Percentiles rank a stretch among this genome's conserved stretches.
phyloP scores from a whole-genome alignment of 192 early-diverging fungal genomes.

The Mortierella claussenii region DNA sequence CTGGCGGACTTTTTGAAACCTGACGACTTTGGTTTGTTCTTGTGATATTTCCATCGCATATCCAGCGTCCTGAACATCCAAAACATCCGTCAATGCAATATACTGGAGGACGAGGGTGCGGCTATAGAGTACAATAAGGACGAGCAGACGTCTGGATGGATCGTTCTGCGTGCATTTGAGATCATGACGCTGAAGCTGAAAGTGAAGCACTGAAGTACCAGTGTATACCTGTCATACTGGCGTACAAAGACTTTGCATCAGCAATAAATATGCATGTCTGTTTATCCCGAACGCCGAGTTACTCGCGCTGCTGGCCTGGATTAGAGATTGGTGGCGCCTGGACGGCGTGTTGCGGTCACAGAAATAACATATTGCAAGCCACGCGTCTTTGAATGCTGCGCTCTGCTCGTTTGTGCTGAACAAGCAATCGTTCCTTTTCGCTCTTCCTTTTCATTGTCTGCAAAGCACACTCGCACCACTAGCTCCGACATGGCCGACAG shows the following conservation, averaged over 20 bases:
- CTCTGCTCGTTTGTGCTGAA: neutral
- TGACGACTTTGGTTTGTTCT: neutral
- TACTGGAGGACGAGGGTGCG: conserved; percentile 77
- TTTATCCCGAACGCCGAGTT: too few relatives aligned
- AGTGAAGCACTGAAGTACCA: conserved; percentile 5
- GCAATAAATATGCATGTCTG: too few relatives aligned
- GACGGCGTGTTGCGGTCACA: too few relatives aligned
- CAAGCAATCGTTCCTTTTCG: neutral
- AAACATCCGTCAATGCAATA: conserved; percentile 71
- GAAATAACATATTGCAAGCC: conserved; percentile 12
- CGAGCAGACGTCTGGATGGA: conserved; percentile 42
- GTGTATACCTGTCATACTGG: too few relatives aligned
- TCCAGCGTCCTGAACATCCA: conserved; percentile 65
- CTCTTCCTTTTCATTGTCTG: too few relatives aligned
- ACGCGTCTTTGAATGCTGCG: neutral
- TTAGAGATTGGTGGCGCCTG: too few relatives aligned
- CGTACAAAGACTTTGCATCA: too few relatives aligned
- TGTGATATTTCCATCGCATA: conserved; percentile 3
- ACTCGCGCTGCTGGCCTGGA: too few relatives aligned
- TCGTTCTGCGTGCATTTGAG: conserved; percentile 38
- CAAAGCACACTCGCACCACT: neutral
- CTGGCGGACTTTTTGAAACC: too few relatives aligned
- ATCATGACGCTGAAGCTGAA: conserved; percentile 45
- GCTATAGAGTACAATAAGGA: conserved; percentile 43
- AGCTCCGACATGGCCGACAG: conserved; percentile 10